Evolutionary conservation across 768 basidiomycete species (phyloP), one percentile per base, ranked within the genome.

Genomic region (Kwoniella bestiolae): DNA sequence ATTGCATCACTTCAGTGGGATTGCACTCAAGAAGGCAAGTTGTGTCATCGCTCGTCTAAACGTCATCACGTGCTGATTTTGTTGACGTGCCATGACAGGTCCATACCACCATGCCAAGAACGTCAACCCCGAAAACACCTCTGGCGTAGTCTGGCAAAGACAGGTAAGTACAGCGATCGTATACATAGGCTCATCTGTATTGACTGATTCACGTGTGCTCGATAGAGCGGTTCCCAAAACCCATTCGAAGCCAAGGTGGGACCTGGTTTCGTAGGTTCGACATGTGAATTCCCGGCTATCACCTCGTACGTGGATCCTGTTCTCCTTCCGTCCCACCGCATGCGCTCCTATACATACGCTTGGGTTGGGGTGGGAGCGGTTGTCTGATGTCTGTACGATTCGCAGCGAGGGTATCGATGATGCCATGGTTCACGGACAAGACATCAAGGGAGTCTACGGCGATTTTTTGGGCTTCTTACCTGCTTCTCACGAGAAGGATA

Each of bases 231-330:
- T 23, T 65, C 63, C 7, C 28, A 55, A 5, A 72, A 72, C 56
- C 71, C 71, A 3, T 69, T 69, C 58, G 71, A 69, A 34, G 18
- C 56, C 5, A 65, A 58, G 5, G 62, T 65, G 3, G 66, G 65
- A 46, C 60, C 67, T 18, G 71, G 71, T 14, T 72, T 72, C 46
- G 35, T 49, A 25, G 56, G 61, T 34, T 71, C 70, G 14, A 71
- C 65, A 18, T 76, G 75, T 49, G 67, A 73, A 32, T 73, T 76
- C 69, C 74, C 74, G 2, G 53, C 45, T 21, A 68, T 76, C 47
- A 70, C 69, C 16, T 56, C 65, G 57, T 68, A 45, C 47, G 71
- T 60, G 34, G 18, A 35, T 46, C 41, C 26, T 14, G 26, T 18
- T 59, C n/a, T n/a, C n/a, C n/a, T n/a, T n/a, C n/a, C n/a, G n/a